These are phyloP conservation scores for Penicillium turbatum DNA, from an alignment of 495 filamentous ascomycete species.

Conservation along the genomic window DNA sequence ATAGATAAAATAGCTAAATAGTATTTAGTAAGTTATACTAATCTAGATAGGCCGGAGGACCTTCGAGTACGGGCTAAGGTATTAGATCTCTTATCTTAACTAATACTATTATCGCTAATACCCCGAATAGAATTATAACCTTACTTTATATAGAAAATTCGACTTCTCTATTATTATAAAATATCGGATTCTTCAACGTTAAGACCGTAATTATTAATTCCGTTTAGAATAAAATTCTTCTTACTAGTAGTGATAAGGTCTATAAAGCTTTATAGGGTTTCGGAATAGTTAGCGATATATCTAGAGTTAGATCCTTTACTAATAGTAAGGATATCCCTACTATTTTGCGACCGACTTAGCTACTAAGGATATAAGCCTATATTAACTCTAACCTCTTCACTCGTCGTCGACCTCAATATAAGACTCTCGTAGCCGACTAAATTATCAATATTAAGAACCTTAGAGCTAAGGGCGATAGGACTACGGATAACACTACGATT, in stretches of 20 bases:
- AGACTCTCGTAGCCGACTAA: slow-evolving; percentile 33
- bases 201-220: slow-evolving; percentile 7
- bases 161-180: slow-evolving; percentile 19
- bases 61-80: slow-evolving; percentile 34
- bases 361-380: not conserved
- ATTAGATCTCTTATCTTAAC: slow-evolving; percentile 64
- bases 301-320: too few relatives aligned
- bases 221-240: not conserved
- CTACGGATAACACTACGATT: slow-evolving; percentile 44
- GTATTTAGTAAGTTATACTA: too few relatives aligned
- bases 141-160: slow-evolving; percentile 21
- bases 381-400: slow-evolving; percentile 22
- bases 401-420: slow-evolving; percentile 29
- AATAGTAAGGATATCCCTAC: too few relatives aligned
- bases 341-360: too few relatives aligned
- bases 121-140: slow-evolving; percentile 57
- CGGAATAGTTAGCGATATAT: not conserved
- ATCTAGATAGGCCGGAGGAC: slow-evolving; percentile 22
- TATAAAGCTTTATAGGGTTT: slow-evolving; percentile 48
- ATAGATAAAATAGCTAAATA: too few relatives aligned
- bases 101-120: slow-evolving; percentile 62
- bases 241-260: slow-evolving; percentile 36
- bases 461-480: slow-evolving; percentile 66
- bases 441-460: slow-evolving; percentile 59
- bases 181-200: slow-evolving; percentile 16